Base-by-base conservation (phyloP, 2,329 filamentous ascomycete genomes). In the Metarhizium anisopliae region DNA sequence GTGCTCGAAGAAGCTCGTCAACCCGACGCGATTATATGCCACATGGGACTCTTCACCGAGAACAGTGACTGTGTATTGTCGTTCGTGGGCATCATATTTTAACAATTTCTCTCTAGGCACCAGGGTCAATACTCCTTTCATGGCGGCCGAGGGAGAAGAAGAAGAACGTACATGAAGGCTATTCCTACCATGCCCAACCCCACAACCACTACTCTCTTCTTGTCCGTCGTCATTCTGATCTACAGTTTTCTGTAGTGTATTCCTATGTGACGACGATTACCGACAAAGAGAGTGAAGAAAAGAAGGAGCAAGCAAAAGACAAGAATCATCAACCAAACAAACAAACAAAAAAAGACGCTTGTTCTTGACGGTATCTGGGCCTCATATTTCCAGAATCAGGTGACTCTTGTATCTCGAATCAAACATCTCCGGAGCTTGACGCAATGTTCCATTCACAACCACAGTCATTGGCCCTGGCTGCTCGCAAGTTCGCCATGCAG, bases 1-100 rank as follows among this genome's bases (percentile, higher is more conserved):
- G 71, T 95, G 90, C 62, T 90, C 85, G 67, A 96, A 96, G 76
- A 92, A 96, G 58, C 85, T 89, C 3, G 90, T 95, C 52, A 96
- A 77, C 3, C 91, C 91, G 35, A 96, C 91, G 56, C 92, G 85
- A 68, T 96, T 96, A 70, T 96, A 96, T 20, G 91, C 91, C 54
- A 95, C 75, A 73, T 96, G 87, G 20, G 87, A 77, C 68, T 96
- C 91, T 65, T 96, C 91, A 59, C 91, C 91, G 59, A 96, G 87
- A 11, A 96, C 90, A 1, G 90, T 79, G 53, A 96, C 81, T 60
- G 90, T 83, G 67, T 91, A 95, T 68, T 91, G 85, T 63, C 85
- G 78, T 59, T 82, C 73, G 64, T 87, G 85, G 2, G 84, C 82
- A 68, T 95, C 91, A 53, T 91, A 82, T 64, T 95, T 95, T 65